Percentiles rank a stretch among this genome's conserved stretches.
Conservation (phyloP, 1,139 yeast genomes). For the Pneumocystis wakefieldiae region DNA sequence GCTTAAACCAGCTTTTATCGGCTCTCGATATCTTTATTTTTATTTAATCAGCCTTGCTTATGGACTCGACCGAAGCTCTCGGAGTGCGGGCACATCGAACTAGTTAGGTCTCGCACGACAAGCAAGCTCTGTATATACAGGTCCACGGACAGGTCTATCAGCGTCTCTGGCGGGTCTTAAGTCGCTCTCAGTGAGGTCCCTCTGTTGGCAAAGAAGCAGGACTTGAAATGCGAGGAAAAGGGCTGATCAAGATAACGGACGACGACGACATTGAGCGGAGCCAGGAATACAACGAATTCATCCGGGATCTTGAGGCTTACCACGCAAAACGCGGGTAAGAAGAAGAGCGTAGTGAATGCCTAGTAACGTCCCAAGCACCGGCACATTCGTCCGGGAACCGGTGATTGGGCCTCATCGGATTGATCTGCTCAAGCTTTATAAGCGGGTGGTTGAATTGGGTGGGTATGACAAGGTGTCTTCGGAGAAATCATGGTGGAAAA, state of each 20-base stretch:
- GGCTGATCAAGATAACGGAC: not conserved
- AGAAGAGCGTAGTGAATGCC: too few species aligned
- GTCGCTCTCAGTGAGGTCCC: too few species aligned
- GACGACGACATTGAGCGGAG: conserved; percentile 13
- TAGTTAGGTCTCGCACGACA: too few species aligned
- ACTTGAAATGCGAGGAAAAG: conserved; percentile 1
- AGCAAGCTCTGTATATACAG: too few species aligned
- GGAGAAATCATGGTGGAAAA: conserved; percentile 10
- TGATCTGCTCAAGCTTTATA: conserved; percentile 11
- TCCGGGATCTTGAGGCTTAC: conserved; percentile 8
- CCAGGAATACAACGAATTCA: conserved; percentile 10
- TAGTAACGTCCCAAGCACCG: not conserved
- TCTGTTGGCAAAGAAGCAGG: not conserved
- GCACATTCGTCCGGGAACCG: conserved; percentile 9
- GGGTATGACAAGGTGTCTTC: conserved; percentile 14
- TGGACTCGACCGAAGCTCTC: too few species aligned
- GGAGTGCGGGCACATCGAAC: too few species aligned
- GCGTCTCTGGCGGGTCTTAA: too few species aligned
- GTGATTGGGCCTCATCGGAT: conserved; percentile 11
- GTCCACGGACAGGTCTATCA: too few species aligned
- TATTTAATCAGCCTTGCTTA: too few species aligned
- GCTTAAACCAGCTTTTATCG: too few species aligned
- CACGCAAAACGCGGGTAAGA: conserved; percentile 11
- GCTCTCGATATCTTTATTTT: too few species aligned
- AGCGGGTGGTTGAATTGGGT: conserved; percentile 11